Evolutionary conservation across 768 basidiomycete species (phyloP).

Genomic region (Tricholoma sp.): DNA sequence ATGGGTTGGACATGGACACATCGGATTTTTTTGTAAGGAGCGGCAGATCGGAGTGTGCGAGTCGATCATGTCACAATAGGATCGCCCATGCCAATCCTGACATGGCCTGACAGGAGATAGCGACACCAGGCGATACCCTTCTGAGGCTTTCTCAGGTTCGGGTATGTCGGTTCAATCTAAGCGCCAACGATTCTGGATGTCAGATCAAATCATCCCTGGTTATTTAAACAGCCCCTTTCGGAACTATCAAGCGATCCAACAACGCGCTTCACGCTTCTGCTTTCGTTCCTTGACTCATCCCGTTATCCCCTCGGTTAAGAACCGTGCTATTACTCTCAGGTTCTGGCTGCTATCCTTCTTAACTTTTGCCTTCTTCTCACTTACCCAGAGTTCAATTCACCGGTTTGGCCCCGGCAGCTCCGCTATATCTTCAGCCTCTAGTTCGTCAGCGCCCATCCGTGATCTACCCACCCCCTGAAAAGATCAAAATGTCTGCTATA

Average conservation of each 20-base stretch:
- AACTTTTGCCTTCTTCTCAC: not conserved
- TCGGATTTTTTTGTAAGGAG: slow-evolving; percentile 9
- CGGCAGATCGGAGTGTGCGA: slow-evolving; percentile 22
- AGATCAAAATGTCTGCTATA: slow-evolving; percentile 35
- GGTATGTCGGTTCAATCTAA: slow-evolving; percentile 19
- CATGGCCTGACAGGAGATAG: not conserved
- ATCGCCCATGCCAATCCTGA: slow-evolving; percentile 26
- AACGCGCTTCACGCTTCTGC: slow-evolving; percentile 5
- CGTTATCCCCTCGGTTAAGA: slow-evolving; percentile 15
- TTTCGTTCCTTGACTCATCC: slow-evolving; percentile 6
- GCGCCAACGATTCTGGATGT: slow-evolving; percentile 9
- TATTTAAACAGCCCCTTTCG: slow-evolving; percentile 13
- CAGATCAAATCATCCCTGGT: slow-evolving; percentile 15
- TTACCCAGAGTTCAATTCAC: not conserved
- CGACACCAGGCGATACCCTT: not conserved
- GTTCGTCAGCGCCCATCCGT: not conserved
- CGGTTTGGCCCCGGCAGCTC: no score
- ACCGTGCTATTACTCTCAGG: not conserved
- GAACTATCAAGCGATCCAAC: slow-evolving; percentile 13
- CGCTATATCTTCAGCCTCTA: no score
- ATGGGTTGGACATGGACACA: not conserved
- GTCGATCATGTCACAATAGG: slow-evolving; percentile 7
- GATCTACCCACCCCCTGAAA: slow-evolving; percentile 20
- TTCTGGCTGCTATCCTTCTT: not conserved
- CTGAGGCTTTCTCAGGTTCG: slow-evolving; percentile 12